Conservation (phyloP, 2,329 filamentous ascomycete species). For the Claviceps humidiphila region DNA sequence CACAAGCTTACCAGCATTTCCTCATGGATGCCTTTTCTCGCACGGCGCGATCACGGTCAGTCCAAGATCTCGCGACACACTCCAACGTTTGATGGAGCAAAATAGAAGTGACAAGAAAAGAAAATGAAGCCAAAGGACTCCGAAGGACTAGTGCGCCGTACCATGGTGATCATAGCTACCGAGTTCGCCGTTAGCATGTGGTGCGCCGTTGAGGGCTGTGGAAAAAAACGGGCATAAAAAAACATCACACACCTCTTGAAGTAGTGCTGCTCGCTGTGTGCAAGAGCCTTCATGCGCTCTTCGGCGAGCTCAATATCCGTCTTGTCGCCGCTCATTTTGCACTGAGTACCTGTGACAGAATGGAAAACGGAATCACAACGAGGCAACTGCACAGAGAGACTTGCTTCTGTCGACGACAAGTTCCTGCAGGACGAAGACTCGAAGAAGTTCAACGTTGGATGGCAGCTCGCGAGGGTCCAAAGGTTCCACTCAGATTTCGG, state of each 20-base stretch:
- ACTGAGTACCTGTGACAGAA: slow-evolving; percentile 1
- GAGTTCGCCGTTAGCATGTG: background rate
- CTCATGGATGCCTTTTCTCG: slow-evolving; percentile 70
- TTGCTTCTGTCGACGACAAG: background rate
- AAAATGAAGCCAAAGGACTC: background rate
- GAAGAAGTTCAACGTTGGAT: background rate
- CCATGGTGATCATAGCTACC: slow-evolving; percentile 94
- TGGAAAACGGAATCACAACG: background rate
- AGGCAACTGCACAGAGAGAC: background rate
- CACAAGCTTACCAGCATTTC: slow-evolving; percentile 77
- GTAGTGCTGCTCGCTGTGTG: slow-evolving; percentile 96
- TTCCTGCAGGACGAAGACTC: background rate
- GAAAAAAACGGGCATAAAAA: background rate
- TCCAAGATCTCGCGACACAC: background rate
- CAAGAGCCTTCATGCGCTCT: slow-evolving; percentile 56
- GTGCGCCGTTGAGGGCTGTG: too few species aligned
- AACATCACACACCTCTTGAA: slow-evolving; percentile 68
- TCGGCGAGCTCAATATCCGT: slow-evolving; percentile 50
- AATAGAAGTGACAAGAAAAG: slow-evolving; percentile 13
- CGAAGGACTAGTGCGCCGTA: slow-evolving; percentile 25
- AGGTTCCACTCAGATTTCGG: too few species aligned
- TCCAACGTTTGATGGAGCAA: background rate
- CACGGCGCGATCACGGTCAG: background rate
- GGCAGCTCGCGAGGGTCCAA: background rate
- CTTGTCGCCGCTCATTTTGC: slow-evolving; percentile 33